Conservation (phyloP, 257 asterid genomes). For the Plantago ovata region DNA sequence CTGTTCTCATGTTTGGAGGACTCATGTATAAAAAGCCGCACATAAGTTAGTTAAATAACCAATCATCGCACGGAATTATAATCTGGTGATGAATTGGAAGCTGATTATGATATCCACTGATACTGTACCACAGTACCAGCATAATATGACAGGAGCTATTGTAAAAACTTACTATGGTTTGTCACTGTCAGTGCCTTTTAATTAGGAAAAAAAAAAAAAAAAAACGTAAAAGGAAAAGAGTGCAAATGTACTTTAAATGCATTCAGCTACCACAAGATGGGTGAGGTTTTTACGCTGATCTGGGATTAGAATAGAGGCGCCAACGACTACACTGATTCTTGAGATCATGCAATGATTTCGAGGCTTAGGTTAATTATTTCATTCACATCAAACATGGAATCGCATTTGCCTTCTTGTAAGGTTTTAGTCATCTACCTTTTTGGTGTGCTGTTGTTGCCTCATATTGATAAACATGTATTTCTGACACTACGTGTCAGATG, state of each 20-base stretch:
- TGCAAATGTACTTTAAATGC: background rate
- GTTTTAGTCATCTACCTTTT: background rate
- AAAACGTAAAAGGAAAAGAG: too few species aligned
- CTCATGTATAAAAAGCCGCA: background rate
- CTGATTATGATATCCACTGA: background rate
- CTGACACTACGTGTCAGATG: background rate
- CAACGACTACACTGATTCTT: background rate
- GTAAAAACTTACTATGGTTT: background rate
- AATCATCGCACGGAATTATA: background rate
- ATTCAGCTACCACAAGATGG: background rate
- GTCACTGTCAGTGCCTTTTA: background rate
- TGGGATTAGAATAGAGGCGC: slow-evolving; percentile 3
- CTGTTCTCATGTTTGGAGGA: background rate
- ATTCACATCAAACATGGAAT: background rate
- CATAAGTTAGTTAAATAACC: slow-evolving; percentile 1
- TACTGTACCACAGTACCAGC: background rate
- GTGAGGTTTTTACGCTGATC: background rate
- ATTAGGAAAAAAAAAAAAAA: background rate
- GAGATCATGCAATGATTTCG: background rate
- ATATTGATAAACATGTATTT: slow-evolving; percentile 1
- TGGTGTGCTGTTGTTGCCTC: background rate
- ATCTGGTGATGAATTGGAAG: too few species aligned
- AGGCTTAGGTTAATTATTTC: background rate
- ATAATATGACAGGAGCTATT: background rate
- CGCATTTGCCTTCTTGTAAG: background rate